Conservation (phyloP, 164 flowering plant species). For the Vitis rupestris region DNA sequence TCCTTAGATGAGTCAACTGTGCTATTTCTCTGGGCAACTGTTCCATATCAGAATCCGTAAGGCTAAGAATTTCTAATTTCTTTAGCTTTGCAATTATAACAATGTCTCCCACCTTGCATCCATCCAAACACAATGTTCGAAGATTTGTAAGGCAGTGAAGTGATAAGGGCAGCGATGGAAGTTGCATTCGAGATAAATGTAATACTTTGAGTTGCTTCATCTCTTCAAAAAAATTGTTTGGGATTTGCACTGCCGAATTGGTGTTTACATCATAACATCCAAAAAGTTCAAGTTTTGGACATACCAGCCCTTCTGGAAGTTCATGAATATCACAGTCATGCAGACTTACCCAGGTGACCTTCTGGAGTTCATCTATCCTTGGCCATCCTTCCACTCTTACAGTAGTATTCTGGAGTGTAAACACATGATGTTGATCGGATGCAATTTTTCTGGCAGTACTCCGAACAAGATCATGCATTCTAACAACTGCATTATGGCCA, state of each 20-base stretch:
- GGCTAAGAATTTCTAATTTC: conserved; percentile 16
- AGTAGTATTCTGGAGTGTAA: not conserved
- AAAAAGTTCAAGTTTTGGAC: conserved; percentile 13
- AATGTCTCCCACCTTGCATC: not conserved
- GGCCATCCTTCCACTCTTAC: conserved; percentile 1
- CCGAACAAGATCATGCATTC: too few species aligned
- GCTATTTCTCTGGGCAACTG: conserved; percentile 15
- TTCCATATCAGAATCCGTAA: not conserved
- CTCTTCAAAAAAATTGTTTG: conserved; percentile 6
- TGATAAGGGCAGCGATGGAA: conserved; percentile 5
- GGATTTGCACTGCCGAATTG: not conserved
- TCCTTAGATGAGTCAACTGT: conserved; percentile 12
- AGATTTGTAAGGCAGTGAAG: not conserved
- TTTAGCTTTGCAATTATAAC: conserved; percentile 10
- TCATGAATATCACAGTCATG: not conserved
- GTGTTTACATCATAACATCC: not conserved
- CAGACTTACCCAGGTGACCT: not conserved
- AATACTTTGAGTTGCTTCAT: conserved; percentile 20
- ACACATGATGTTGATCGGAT: not conserved
- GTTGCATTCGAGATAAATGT: not conserved
- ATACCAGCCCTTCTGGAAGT: conserved; percentile 12
- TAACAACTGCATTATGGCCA: too few species aligned
- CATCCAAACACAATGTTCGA: conserved; percentile 8
- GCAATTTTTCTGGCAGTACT: too few species aligned
- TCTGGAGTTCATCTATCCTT: not conserved